Base-by-base conservation (phyloP, 2,329 filamentous ascomycete species). In the Penicillium sp. region DNA sequence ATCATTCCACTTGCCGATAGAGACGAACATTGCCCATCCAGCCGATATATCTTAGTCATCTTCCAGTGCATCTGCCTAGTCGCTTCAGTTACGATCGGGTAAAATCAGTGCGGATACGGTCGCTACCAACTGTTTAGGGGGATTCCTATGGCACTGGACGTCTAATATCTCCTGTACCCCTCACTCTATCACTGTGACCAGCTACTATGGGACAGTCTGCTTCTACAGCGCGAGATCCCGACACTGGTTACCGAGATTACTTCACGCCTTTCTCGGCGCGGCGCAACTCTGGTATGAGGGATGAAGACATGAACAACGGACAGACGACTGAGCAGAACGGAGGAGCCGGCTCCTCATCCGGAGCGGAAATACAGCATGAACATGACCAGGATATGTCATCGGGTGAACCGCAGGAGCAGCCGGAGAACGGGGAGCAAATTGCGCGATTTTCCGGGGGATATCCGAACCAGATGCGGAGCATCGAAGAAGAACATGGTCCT, bases 141-240 rank as follows among this genome's bases (percentile, higher is more conserved):
- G 44, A 38, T 51, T 56, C 56, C 40, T 51, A 66, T 67, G 63
- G 64, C 62, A 56, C 56, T 62, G 55, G 50, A 52, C 51, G 50
- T 55, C 44, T 63, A 58, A 62, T 48, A 49, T 50, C 46, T 52
- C 50, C 50, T 52, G 44, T 50, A 55, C 47, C 54, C 54, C 44
- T 42, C 28, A 47, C 51, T 47, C 49, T 42, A 40, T 46, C 46
- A 36, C 49, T 49, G 40, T 37, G 40, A 51, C 40, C 41, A 56
- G 58, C 55, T 68, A 67, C 63, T 68, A 72, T 72, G 69, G 69
- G 69, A 62, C 69, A 71, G 58, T 64, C 64, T 54, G 68, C 67
- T 37, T 72, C 69, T 37, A 68, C 67, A 26, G 68, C 69, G 58
- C 61, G 66, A 62, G 57, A 66, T 52, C 54, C 60, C 44, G 61